These are phyloP conservation scores for Camelina sativa DNA, from an alignment of 345 rosid species.

Conservation along the genomic window DNA sequence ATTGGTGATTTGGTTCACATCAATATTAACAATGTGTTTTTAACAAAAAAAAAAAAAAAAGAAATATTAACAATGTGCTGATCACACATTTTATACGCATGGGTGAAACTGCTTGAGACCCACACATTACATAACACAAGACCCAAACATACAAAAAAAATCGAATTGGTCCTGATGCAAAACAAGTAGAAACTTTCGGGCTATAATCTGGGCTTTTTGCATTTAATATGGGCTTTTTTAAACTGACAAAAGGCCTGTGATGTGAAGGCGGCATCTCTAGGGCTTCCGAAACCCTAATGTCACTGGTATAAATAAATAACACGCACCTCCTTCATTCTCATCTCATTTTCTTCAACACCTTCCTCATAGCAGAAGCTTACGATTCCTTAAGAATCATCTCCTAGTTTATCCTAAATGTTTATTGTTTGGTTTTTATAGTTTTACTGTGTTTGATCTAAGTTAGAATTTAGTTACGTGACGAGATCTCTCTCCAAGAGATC, in stretches of 20 bases:
- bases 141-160: too few relatives aligned
- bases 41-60: too few relatives aligned
- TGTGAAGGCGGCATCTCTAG: conserved; percentile 25
- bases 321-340: not conserved
- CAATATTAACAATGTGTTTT: too few relatives aligned
- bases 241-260: not conserved
- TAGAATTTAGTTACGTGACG: not conserved
- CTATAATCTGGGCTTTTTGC: not conserved
- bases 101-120: too few relatives aligned
- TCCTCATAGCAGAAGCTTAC: not conserved
- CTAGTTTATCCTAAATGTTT: too few relatives aligned
- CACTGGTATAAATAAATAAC: not conserved
- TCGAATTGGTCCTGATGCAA: too few relatives aligned
- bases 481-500: conserved; percentile 41
- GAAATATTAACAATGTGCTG: too few relatives aligned
- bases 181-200: not conserved
- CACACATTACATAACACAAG: too few relatives aligned
- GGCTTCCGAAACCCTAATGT: conserved; percentile 31
- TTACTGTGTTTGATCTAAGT: not conserved
- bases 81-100: too few relatives aligned
- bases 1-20: too few relatives aligned
- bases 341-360: not conserved
- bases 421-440: accelerated
- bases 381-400: not conserved
- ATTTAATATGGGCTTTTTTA: not conserved